A percentile compares a stretch with the other conserved stretches of the same genome.
phyloP scores from a whole-genome alignment of 257 asterid species.

The Lycium ferocissimum region DNA sequence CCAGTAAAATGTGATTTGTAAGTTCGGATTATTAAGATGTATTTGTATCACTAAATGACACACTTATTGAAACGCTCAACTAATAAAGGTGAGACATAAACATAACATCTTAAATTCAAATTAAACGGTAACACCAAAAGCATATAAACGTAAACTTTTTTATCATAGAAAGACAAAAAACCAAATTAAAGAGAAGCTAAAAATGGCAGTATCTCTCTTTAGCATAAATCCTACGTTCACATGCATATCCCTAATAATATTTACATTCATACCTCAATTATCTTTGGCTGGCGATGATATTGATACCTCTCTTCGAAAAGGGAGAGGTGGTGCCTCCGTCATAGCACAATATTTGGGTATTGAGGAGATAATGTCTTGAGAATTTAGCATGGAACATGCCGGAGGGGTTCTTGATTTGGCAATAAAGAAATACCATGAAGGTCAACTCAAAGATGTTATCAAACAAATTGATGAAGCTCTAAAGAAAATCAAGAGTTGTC shows the following conservation, averaged over 20 bases:
- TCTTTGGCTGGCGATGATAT: background rate
- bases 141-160: background rate
- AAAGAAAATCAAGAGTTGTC: background rate
- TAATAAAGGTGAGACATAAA: background rate
- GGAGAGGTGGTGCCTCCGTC: background rate
- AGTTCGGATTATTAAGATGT: background rate
- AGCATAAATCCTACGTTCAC: background rate
- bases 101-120: background rate
- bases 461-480: conserved; percentile 12
- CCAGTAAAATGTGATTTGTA: background rate
- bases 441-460: background rate
- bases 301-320: background rate
- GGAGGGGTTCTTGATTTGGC: background rate
- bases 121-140: background rate
- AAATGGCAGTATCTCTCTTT: background rate
- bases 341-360: background rate
- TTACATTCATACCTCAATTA: background rate
- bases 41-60: background rate
- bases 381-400: background rate
- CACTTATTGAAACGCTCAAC: background rate
- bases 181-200: background rate
- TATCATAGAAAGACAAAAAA: no score
- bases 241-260: background rate
- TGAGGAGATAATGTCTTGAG: background rate
- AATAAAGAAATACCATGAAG: background rate